These are phyloP conservation scores for Entoloma clypeatum DNA, from an alignment of 1,284 basidiomycete genomes.

Conservation along the genomic window DNA sequence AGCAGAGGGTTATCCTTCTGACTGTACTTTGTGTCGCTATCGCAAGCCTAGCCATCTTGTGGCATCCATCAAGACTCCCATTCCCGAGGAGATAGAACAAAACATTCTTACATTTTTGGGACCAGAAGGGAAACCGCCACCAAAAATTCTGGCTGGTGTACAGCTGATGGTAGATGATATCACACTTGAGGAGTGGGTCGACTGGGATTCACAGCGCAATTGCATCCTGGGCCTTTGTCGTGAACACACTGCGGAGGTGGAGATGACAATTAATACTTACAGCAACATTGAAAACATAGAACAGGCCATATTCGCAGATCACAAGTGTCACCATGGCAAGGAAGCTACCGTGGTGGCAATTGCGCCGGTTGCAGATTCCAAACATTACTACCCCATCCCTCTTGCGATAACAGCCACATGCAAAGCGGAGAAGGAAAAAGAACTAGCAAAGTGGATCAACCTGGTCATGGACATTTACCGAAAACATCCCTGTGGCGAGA, in stretches of 20 bases:
- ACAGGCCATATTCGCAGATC: slow-evolving; percentile 12
- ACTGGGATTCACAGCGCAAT: slow-evolving; percentile 16
- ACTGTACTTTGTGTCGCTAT: slow-evolving; percentile 9
- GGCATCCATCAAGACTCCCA: slow-evolving; percentile 20
- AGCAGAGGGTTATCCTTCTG: slow-evolving; percentile 14
- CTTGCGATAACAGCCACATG: slow-evolving; percentile 24
- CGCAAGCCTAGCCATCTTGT: slow-evolving; percentile 11
- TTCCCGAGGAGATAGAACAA: slow-evolving; percentile 14
- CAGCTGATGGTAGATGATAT: slow-evolving; percentile 26
- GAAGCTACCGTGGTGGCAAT: slow-evolving; percentile 27
- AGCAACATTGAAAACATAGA: slow-evolving; percentile 16
- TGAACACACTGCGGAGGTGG: slow-evolving; percentile 18
- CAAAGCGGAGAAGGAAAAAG: slow-evolving; percentile 23
- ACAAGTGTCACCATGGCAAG: slow-evolving; percentile 19
- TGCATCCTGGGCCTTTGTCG: slow-evolving; percentile 23
- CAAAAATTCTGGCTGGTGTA: slow-evolving; percentile 13
- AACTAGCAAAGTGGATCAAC: slow-evolving; percentile 18
- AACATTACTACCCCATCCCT: slow-evolving; percentile 23
- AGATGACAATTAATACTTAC: slow-evolving; percentile 13
- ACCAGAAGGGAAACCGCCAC: slow-evolving; percentile 12
- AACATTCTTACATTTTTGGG: slow-evolving; percentile 22
- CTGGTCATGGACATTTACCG: slow-evolving; percentile 15
- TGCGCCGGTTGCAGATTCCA: slow-evolving; percentile 17
- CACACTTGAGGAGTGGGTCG: slow-evolving; percentile 20
- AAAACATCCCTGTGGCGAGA: slow-evolving; percentile 17